Evolutionary conservation across 306 rosid genomes (phyloP).

Genomic region (Trichosanthes truncata): DNA sequence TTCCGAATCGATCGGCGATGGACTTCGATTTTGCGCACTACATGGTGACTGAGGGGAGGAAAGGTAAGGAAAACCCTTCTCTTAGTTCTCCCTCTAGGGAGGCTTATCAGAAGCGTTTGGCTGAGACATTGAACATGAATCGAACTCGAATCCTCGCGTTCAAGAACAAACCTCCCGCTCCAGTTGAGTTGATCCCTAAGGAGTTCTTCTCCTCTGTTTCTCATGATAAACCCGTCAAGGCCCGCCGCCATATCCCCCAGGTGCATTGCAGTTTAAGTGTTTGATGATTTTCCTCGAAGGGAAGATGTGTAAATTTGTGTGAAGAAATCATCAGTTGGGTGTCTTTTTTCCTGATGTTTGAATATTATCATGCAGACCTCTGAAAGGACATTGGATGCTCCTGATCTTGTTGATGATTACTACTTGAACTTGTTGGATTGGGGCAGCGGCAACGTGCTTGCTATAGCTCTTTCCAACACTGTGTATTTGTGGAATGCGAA

Average conservation of each 20-base stretch:
- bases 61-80: conserved; percentile 46
- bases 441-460: conserved; percentile 50
- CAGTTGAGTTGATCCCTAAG: conserved; percentile 37
- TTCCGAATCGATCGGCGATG: conserved; percentile 40
- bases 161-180: conserved; percentile 66
- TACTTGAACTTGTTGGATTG: conserved; percentile 67
- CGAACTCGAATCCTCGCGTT: conserved; percentile 59
- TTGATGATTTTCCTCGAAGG: background rate
- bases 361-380: conserved; percentile 34
- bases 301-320: background rate
- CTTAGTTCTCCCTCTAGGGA: conserved; percentile 41
- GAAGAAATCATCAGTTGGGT: background rate
- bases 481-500: conserved; percentile 65
- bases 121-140: conserved; percentile 60
- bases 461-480: conserved; percentile 51
- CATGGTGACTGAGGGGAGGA: conserved; percentile 38
- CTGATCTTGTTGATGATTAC: conserved; percentile 57
- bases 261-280: conserved; percentile 11
- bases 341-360: background rate
- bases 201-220: conserved; percentile 24
- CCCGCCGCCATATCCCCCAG: conserved; percentile 59
- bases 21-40: conserved; percentile 37
- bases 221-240: conserved; percentile 27
- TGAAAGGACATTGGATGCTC: conserved; percentile 75
- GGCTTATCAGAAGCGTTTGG: conserved; percentile 45